These are phyloP conservation scores for Austroboletus olivaceoglutinosus DNA, from an alignment of 1,284 basidiomycete species.

Conservation along the genomic window DNA sequence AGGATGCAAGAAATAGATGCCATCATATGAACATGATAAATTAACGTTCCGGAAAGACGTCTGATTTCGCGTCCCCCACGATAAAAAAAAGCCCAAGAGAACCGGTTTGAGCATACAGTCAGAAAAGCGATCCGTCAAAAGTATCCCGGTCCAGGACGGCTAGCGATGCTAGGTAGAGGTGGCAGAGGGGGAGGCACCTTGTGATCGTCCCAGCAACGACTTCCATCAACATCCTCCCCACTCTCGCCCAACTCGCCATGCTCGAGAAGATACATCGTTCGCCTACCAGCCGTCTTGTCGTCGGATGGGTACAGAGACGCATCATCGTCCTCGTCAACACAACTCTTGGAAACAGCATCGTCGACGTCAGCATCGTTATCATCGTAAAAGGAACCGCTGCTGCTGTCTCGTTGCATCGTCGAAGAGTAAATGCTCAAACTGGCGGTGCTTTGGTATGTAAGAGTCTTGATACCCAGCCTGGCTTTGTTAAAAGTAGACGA, in stretches of 20 bases:
- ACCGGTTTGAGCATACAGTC: not conserved
- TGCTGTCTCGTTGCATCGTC: slow-evolving; percentile 13
- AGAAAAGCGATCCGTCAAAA: slow-evolving; percentile 19
- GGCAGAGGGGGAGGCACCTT: slow-evolving; percentile 22
- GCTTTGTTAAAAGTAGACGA: slow-evolving; percentile 7
- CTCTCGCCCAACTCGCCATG: slow-evolving; percentile 25
- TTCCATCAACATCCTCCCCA: slow-evolving; percentile 23
- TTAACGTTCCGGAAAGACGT: slow-evolving; percentile 12
- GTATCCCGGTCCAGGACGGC: slow-evolving; percentile 25
- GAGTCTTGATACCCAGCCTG: slow-evolving; percentile 9
- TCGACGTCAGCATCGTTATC: slow-evolving; percentile 24
- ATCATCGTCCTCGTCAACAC: slow-evolving; percentile 23
- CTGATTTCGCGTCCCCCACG: not conserved
- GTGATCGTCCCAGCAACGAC: slow-evolving; percentile 18
- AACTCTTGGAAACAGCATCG: slow-evolving; percentile 11
- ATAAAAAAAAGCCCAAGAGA: slow-evolving; percentile 7
- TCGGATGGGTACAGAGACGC: slow-evolving; percentile 32
- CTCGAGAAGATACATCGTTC: slow-evolving; percentile 35
- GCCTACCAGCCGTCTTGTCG: slow-evolving; percentile 34
- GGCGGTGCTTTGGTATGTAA: slow-evolving; percentile 19
- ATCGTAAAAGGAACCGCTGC: slow-evolving; percentile 20
- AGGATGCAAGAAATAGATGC: slow-evolving; percentile 7
- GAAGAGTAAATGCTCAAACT: slow-evolving; percentile 20
- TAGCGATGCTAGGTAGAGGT: slow-evolving; percentile 12
- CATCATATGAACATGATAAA: slow-evolving; percentile 29